Base-by-base conservation (phyloP, 1,284 basidiomycete genomes). In the Cryptococcus sp. region DNA sequence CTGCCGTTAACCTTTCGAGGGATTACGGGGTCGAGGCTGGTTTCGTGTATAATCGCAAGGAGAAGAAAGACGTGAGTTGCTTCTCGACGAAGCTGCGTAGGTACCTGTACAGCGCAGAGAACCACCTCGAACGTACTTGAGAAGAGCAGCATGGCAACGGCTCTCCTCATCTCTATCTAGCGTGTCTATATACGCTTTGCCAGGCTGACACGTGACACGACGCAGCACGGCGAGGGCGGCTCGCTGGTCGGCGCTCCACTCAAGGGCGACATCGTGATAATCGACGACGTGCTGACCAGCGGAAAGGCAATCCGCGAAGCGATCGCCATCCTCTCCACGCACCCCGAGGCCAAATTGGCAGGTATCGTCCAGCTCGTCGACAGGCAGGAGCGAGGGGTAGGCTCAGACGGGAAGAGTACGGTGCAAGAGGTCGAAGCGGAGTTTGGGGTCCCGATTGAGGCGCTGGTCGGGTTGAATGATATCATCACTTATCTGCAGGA, bases 241-340 rank as follows among this genome's bases (percentile, higher is more conserved):
- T 83, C 84, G 46, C 86, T 97, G 70, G 93, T 99, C 60, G 96
- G 95, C 22, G 87, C 89, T 1, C 82, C 88, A 1, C 83, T 97
- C 22, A 82, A 84, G 54, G 91, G 90, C 20, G 87, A 89, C 74
- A 90, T 97, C 2, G 85, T 98, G 49, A 85, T 97, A 54, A 82
- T 98, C 42, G 95, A 99, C 82, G 95, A 99, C 69, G 96, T 99
- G 50, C 93, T 98, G 82, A 98, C 96, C 0, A 87, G 91, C 13
- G 95, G 95, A 15, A 95, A 89, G n/a, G 93, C 93, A 0, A 87
- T 94, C 42, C 85, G 92, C 19, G 84, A 86, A 53, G 88, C 91
- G 1, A 88, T 95, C 57, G 85, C 87, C 48, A 85, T 87, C 19
- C 87, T 96, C 41, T 77, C 77, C 49, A 75, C 79, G 40, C 82